Evolutionary conservation across 2,329 filamentous ascomycete species (phyloP).

Genomic region (Clonostachys rosea): DNA sequence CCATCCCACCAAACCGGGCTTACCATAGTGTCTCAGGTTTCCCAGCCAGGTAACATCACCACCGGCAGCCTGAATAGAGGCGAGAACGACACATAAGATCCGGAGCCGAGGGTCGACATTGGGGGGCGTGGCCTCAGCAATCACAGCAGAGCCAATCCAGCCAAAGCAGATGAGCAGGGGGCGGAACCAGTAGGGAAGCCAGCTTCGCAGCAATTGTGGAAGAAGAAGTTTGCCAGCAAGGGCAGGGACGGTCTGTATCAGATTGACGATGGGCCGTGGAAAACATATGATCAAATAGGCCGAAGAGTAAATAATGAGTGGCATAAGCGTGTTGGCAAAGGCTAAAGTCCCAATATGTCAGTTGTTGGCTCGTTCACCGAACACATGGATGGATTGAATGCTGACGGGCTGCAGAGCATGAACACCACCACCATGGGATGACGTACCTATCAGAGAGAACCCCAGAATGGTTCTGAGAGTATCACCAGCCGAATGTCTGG

Average conservation of each 20-base stretch:
- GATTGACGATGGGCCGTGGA: slow-evolving; percentile 18
- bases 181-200: slow-evolving; percentile 12
- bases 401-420: no score
- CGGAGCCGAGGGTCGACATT: slow-evolving; percentile 22
- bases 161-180: slow-evolving; percentile 14
- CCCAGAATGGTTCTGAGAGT: neutral
- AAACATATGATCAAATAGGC: slow-evolving; percentile 28
- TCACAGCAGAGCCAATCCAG: slow-evolving; percentile 19
- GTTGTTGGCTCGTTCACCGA: neutral
- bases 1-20: slow-evolving; percentile 24
- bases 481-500: neutral
- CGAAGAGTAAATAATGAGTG: slow-evolving; percentile 20
- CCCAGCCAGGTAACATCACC: slow-evolving; percentile 25
- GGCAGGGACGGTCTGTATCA: slow-evolving; percentile 21
- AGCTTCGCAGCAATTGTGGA: slow-evolving; percentile 14
- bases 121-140: slow-evolving; percentile 19
- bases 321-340: slow-evolving; percentile 19
- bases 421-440: neutral
- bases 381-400: no score
- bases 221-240: slow-evolving; percentile 18
- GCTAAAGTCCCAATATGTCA: slow-evolving; percentile 10
- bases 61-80: slow-evolving; percentile 17
- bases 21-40: slow-evolving; percentile 18
- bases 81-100: slow-evolving; percentile 18
- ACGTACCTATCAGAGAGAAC: neutral